Percentiles rank a stretch among this genome's conserved stretches.
These are phyloP conservation scores for Leptographium procerum DNA, from an alignment of 2,329 filamentous ascomycete species.

Conservation along the genomic window DNA sequence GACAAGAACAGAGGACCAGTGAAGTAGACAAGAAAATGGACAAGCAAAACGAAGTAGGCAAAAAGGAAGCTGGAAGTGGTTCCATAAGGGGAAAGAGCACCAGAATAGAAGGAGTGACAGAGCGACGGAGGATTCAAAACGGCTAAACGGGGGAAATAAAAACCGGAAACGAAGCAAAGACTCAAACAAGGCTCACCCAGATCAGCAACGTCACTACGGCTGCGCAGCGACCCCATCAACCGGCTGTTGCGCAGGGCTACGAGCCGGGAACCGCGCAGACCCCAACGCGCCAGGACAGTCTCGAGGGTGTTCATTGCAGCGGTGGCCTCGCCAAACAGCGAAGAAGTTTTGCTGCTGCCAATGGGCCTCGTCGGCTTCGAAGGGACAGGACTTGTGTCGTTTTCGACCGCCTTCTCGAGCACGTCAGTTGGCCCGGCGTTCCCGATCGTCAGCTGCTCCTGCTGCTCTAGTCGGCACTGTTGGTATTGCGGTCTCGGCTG, in stretches of 20 bases:
- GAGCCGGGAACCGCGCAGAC: constrained; percentile 2
- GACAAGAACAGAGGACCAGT: not conserved
- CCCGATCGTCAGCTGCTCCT: not conserved
- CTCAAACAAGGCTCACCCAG: not conserved
- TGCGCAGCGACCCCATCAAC: not conserved
- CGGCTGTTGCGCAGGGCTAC: not conserved
- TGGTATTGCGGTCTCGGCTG: not conserved
- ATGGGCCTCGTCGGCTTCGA: not conserved
- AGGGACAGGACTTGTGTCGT: not conserved
- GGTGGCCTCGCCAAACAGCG: constrained; percentile 4
- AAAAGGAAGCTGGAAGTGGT: not conserved
- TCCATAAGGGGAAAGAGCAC: not conserved
- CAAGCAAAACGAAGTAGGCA: not conserved
- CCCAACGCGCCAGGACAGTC: constrained; percentile 1
- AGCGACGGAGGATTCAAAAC: not conserved
- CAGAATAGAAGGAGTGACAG: not conserved
- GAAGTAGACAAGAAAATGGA: too few relatives aligned
- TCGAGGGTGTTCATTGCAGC: not conserved
- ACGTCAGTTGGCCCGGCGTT: not conserved
- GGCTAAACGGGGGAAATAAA: too few relatives aligned
- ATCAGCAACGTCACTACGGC: not conserved
- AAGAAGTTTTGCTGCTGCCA: not conserved
- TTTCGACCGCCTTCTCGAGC: not conserved
- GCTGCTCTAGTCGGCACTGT: not conserved
- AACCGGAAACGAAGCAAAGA: not conserved